Conservation (phyloP, 176 grass and related monocot genomes). For the Paspalum notatum region DNA sequence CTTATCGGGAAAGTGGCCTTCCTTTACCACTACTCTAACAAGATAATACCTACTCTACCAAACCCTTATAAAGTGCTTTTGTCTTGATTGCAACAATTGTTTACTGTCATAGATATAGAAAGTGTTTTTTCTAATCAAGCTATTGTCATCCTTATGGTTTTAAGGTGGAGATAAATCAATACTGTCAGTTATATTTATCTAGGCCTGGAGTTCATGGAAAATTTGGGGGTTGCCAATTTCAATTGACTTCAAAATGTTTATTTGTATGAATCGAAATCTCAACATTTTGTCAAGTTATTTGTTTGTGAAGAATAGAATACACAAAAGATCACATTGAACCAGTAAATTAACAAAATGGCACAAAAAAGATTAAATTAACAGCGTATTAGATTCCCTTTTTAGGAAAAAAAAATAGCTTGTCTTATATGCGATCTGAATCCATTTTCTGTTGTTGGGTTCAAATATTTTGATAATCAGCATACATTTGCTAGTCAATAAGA, state of each 20-base stretch:
- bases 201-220: background rate
- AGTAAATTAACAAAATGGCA: background rate
- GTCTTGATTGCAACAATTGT: slow-evolving; percentile 46
- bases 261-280: background rate
- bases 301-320: background rate
- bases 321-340: background rate
- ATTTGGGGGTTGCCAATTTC: background rate
- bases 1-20: slow-evolving; percentile 37
- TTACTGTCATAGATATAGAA: too few relatives aligned
- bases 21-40: slow-evolving; percentile 48
- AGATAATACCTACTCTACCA: slow-evolving; percentile 57
- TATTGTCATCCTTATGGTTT: background rate
- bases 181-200: background rate
- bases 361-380: background rate
- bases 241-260: background rate
- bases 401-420: background rate
- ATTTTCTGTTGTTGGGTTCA: background rate
- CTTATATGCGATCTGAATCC: background rate
- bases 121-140: background rate
- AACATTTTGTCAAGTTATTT: background rate
- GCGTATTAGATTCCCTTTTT: background rate
- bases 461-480: background rate
- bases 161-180: background rate
- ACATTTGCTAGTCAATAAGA: background rate
- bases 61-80: slow-evolving; percentile 48